Percentiles rank a stretch among this genome's conserved stretches.
Conservation (phyloP, 2,329 filamentous ascomycete species). For the Botrytis porri region DNA sequence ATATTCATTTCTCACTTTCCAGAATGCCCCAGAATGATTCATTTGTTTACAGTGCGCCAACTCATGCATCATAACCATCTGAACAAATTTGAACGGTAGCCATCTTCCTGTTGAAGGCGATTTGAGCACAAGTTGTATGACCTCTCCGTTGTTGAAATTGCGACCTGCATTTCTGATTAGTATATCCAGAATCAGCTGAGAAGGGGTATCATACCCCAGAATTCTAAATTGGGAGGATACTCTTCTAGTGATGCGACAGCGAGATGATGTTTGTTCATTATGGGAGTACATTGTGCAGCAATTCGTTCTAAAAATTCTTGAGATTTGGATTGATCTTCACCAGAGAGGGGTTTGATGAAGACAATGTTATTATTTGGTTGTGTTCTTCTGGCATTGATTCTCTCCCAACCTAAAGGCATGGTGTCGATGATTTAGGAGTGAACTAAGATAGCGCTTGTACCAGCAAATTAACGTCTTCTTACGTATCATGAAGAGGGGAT, state of each 20-base stretch:
- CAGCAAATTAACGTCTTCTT: background rate
- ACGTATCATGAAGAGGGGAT: background rate
- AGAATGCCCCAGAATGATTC: conserved; percentile 82
- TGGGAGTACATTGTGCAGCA: conserved; percentile 73
- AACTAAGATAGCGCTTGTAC: background rate
- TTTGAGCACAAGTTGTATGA: conserved; percentile 79
- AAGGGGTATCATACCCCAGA: conserved; percentile 46
- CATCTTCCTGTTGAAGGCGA: conserved; percentile 62
- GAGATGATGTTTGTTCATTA: conserved; percentile 65
- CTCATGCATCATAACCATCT: conserved; percentile 92
- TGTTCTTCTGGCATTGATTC: conserved; percentile 71
- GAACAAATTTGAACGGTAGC: conserved; percentile 79
- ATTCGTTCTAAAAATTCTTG: conserved; percentile 73
- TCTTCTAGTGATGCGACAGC: conserved; percentile 73
- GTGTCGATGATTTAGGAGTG: conserved; percentile 12
- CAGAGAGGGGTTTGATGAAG: conserved; percentile 78
- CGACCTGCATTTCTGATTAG: conserved; percentile 54
- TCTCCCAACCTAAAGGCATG: conserved; percentile 77
- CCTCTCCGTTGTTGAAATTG: conserved; percentile 87
- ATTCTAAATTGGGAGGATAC: conserved; percentile 76
- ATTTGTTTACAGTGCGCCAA: conserved; percentile 86
- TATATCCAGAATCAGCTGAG: background rate
- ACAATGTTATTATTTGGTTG: conserved; percentile 76
- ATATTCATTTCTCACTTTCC: conserved; percentile 73
- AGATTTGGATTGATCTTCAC: conserved; percentile 58